A percentile compares a stretch with the other conserved stretches of the same genome.
phyloP scores from a whole-genome alignment of 2,329 filamentous ascomycete genomes.

The Penicillium brasilianum region DNA sequence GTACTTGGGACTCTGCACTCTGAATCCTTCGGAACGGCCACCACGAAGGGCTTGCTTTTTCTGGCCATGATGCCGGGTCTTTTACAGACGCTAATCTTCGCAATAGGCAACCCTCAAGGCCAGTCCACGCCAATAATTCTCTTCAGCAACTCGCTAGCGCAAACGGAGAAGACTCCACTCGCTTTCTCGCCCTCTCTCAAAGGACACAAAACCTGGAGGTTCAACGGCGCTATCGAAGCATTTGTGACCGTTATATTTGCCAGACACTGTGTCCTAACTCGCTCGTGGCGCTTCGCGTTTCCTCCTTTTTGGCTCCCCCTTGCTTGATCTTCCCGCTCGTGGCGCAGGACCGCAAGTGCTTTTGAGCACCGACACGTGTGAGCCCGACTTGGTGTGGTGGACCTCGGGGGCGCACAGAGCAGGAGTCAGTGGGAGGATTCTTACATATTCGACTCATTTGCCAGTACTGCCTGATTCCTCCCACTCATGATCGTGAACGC shows the following conservation, averaged over 20 bases:
- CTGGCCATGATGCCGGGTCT: background rate
- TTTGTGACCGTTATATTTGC: background rate
- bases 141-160: background rate
- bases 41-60: background rate
- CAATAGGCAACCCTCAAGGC: background rate
- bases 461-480: background rate
- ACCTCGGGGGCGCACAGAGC: background rate
- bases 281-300: background rate
- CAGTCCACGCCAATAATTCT: background rate
- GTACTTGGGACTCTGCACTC: background rate
- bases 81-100: background rate
- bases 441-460: background rate
- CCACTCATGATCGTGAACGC: background rate
- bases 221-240: background rate
- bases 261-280: background rate
- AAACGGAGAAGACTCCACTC: background rate
- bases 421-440: background rate
- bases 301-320: background rate
- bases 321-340: conserved; percentile 2
- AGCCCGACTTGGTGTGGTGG: background rate
- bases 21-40: background rate
- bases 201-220: background rate
- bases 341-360: background rate
- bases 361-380: conserved; percentile 7
- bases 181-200: background rate